Base-by-base conservation (phyloP, 1,284 basidiomycete genomes). In the Testicularia cyperi region DNA sequence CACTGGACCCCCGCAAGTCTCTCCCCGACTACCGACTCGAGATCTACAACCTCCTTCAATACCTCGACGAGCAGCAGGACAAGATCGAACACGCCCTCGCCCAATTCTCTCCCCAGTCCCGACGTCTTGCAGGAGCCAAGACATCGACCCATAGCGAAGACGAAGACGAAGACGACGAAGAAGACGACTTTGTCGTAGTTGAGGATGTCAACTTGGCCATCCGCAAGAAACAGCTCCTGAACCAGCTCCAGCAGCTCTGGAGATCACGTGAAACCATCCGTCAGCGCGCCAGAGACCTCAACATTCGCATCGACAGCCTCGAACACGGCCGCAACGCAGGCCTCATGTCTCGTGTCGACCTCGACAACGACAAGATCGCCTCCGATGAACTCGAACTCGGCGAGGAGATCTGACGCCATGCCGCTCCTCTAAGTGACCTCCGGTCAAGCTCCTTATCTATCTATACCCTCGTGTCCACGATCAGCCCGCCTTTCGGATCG, bases 51-150 rank as follows among this genome's bases (percentile, higher is more conserved):
- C 33, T 61, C 21, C 43, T 61, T 8, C 57, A 61, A 27, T 51
- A 43, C 33, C 51, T 61, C 31, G 57, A 61, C 34, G 57, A 61
- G 12, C 45, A 61, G 39, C 57, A 61, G 26, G 57, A 61, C 27
- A 46, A 49, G 51, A 61, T 54, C 32, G 57, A 61, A 6, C 44
- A 49, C 38, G 39, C 49, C 8, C 57, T 61, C 16, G 43, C 47
- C 1, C 46, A 33, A 25, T 57, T 51, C 21, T 29, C 38, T 5
- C 26, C 42, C n/a, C n/a, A n/a, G n/a, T n/a, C n/a, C n/a, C n/a
- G n/a, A n/a, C n/a, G n/a, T n/a, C n/a, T n/a, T n/a, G n/a, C n/a
- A n/a, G 18, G 9, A 7, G 30, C 30, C 30, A 9, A 9, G 7
- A 10, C 35, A 14, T 16, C 41, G 15, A 8, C 31, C 6, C 1